Percentiles rank a stretch among this genome's conserved stretches.
phyloP scores from a whole-genome alignment of 805 yeast species.

The Saturnispora quitensis region DNA sequence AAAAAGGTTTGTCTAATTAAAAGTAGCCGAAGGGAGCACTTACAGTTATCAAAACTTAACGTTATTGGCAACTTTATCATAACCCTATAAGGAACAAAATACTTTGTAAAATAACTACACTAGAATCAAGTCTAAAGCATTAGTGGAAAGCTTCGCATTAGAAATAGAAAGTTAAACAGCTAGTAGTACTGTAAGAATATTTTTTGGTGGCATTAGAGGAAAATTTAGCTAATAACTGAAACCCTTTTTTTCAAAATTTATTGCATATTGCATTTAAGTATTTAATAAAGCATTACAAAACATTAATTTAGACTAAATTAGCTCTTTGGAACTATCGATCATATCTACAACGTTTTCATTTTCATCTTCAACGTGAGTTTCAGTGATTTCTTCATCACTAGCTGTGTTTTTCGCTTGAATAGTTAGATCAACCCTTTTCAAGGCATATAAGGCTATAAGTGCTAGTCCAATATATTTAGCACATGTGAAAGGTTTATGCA shows the following conservation, averaged over 20 bases:
- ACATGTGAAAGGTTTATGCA: slow-evolving; percentile 58
- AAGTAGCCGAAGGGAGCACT: no score
- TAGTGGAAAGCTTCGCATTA: no score
- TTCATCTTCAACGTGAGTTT: not conserved
- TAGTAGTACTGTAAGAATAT: no score
- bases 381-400: not conserved
- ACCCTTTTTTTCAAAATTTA: not conserved
- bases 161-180: no score
- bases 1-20: no score
- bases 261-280: slow-evolving; percentile 1
- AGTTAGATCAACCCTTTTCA: slow-evolving; percentile 37
- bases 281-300: not conserved
- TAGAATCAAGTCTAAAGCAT: no score
- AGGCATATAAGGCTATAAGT: slow-evolving; percentile 42
- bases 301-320: not conserved
- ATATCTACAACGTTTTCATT: not conserved
- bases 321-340: not conserved
- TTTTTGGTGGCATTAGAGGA: not conserved
- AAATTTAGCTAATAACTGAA: not conserved
- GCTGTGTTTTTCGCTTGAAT: slow-evolving; percentile 16
- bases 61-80: no score
- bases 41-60: no score
- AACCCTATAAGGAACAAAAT: no score
- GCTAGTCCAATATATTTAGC: slow-evolving; percentile 55
- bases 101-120: no score